Evolutionary conservation across 345 rosid species (phyloP).

Genomic region (Litchi chinensis): DNA sequence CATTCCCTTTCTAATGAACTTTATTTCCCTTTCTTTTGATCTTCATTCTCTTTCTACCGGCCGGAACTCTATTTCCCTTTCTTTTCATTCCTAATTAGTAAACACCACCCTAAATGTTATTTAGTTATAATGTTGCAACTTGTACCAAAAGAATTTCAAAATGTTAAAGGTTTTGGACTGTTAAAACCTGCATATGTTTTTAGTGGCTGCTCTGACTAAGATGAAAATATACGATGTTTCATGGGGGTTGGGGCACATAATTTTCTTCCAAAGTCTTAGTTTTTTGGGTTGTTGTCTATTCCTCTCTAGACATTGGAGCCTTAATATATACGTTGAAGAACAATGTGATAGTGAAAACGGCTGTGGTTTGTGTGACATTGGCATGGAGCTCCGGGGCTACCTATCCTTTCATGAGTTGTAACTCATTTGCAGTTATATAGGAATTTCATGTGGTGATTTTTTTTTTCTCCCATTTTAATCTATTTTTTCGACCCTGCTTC

Average conservation of each 20-base stretch:
- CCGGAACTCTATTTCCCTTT: too few relatives aligned
- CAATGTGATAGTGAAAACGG: conserved; percentile 64
- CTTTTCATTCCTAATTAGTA: too few relatives aligned
- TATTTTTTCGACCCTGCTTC: conserved; percentile 16
- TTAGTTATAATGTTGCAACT: background rate
- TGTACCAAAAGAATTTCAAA: background rate
- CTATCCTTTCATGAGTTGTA: conserved; percentile 83
- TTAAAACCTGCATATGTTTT: conserved; percentile 1
- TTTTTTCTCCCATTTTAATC: conserved; percentile 17
- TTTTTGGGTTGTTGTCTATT: conserved; percentile 86
- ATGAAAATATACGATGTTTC: conserved; percentile 21
- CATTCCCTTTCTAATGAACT: too few relatives aligned
- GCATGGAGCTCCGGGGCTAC: conserved; percentile 98
- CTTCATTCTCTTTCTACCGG: too few relatives aligned
- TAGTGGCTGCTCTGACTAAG: conserved; percentile 3
- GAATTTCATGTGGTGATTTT: conserved; percentile 26
- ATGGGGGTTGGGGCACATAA: conserved; percentile 96
- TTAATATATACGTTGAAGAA: conserved; percentile 79
- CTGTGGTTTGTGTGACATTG: conserved; percentile 70
- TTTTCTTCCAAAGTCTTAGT: conserved; percentile 85
- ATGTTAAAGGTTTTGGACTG: background rate
- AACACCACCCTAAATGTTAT: background rate
- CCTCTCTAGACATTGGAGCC: conserved; percentile 81
- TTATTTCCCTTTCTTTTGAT: too few relatives aligned
- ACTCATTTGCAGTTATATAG: conserved; percentile 25